These are phyloP conservation scores for Puccinia polysora DNA, from an alignment of 1,284 basidiomycete species.

Conservation along the genomic window DNA sequence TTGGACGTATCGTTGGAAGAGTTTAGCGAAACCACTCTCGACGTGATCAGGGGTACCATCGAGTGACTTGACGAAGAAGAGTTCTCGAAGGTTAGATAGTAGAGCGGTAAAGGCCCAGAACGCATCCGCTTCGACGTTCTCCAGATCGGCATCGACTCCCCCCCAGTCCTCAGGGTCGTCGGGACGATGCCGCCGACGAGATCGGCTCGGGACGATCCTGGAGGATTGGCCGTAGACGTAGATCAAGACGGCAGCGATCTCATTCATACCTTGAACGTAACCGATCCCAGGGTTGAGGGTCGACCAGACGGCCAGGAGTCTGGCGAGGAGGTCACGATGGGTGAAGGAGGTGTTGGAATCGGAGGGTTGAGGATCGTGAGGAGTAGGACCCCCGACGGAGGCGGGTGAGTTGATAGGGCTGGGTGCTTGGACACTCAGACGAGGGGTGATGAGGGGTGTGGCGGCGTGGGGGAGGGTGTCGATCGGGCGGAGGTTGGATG, in stretches of 20 bases:
- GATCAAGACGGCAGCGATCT: too few relatives aligned
- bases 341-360: too few relatives aligned
- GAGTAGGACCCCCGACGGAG: too few relatives aligned
- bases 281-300: not conserved
- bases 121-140: constrained; percentile 8
- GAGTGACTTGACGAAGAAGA: too few relatives aligned
- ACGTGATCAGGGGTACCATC: not conserved
- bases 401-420: too few relatives aligned
- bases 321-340: not conserved
- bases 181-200: not conserved
- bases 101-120: constrained; percentile 18
- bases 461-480: too few relatives aligned
- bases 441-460: too few relatives aligned
- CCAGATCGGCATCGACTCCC: too few relatives aligned
- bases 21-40: not conserved
- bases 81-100: not conserved
- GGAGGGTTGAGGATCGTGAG: too few relatives aligned
- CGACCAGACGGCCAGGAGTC: not conserved
- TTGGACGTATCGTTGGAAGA: not conserved
- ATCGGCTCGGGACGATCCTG: not conserved
- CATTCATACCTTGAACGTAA: constrained; percentile 9
- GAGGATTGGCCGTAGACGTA: not conserved
- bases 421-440: too few relatives aligned
- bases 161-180: not conserved
- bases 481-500: too few relatives aligned